These are phyloP conservation scores for Claviceps pazoutovae DNA, from an alignment of 2,329 filamentous ascomycete species.

Conservation along the genomic window DNA sequence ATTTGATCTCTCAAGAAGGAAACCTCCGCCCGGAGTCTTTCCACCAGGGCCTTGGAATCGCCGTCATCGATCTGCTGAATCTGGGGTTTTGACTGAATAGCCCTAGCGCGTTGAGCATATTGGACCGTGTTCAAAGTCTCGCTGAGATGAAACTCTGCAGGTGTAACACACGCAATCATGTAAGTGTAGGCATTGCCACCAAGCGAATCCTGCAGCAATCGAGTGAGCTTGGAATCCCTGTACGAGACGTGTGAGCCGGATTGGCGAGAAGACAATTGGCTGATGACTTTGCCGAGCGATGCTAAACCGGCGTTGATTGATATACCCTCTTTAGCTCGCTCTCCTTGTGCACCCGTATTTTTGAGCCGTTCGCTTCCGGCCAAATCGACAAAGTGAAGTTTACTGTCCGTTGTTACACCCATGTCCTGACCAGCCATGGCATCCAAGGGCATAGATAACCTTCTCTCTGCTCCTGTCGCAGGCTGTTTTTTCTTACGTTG, in stretches of 20 bases:
- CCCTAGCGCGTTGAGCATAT: constrained; percentile 88
- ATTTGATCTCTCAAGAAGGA: constrained; percentile 90
- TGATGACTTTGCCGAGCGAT: constrained; percentile 93
- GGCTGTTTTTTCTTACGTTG: constrained; percentile 57
- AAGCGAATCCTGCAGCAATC: constrained; percentile 87
- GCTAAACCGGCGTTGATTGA: constrained; percentile 95
- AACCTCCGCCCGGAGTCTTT: constrained; percentile 85
- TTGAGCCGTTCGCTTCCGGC: constrained; percentile 94
- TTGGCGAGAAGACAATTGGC: constrained; percentile 83
- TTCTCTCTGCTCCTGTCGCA: constrained; percentile 56
- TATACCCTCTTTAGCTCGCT: constrained; percentile 89
- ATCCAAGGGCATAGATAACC: constrained; percentile 75
- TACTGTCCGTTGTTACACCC: constrained; percentile 83
- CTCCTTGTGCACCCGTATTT: constrained; percentile 90
- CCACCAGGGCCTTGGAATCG: constrained; percentile 88
- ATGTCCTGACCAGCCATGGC: constrained; percentile 53
- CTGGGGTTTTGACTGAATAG: constrained; percentile 92
- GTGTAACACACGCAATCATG: constrained; percentile 98
- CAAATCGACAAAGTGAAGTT: constrained; percentile 95
- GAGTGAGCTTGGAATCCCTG: constrained; percentile 91
- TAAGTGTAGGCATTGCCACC: constrained; percentile 97
- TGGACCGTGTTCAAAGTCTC: constrained; percentile 96
- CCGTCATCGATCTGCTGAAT: constrained; percentile 90
- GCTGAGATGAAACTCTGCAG: constrained; percentile 90
- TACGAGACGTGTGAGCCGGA: constrained; percentile 89